Evolutionary conservation across 306 rosid genomes (phyloP).

Genomic region (Lotus japonicus): DNA sequence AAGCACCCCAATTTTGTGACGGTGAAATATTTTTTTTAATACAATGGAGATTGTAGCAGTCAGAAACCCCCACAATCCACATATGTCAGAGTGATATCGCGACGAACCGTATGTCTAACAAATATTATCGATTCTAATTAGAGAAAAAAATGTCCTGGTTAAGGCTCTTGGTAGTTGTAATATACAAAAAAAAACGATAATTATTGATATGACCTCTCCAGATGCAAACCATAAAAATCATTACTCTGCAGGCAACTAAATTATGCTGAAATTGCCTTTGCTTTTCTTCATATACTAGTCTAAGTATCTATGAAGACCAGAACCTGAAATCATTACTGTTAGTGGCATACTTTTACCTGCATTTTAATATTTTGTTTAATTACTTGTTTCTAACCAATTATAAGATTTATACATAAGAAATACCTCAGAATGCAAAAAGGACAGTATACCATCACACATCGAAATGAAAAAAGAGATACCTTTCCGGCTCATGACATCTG

Average conservation of each 20-base stretch:
- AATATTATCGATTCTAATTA: no score
- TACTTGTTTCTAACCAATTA: not conserved
- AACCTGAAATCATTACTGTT: not conserved
- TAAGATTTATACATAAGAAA: not conserved
- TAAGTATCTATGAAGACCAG: not conserved
- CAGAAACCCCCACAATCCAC: no score
- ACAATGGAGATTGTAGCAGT: no score
- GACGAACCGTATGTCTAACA: no score
- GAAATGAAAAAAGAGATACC: conserved; percentile 14
- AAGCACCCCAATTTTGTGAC: no score
- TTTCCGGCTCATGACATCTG: conserved; percentile 26
- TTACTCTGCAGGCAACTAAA: not conserved
- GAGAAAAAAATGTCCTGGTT: no score
- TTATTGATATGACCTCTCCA: not conserved
- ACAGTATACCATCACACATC: conserved; percentile 4
- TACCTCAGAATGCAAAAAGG: not conserved
- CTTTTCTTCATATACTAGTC: not conserved
- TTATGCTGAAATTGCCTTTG: not conserved
- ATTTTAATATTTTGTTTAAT: not conserved
- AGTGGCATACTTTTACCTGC: conserved; percentile 2
- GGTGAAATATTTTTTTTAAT: no score
- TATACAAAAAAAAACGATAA: not conserved
- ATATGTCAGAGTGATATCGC: no score
- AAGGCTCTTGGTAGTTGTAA: not conserved
- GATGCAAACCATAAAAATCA: not conserved